Percentiles rank a stretch among this genome's conserved stretches.
Conservation (phyloP, 139 green algal species). For the Zygnema circumcarinatum region DNA sequence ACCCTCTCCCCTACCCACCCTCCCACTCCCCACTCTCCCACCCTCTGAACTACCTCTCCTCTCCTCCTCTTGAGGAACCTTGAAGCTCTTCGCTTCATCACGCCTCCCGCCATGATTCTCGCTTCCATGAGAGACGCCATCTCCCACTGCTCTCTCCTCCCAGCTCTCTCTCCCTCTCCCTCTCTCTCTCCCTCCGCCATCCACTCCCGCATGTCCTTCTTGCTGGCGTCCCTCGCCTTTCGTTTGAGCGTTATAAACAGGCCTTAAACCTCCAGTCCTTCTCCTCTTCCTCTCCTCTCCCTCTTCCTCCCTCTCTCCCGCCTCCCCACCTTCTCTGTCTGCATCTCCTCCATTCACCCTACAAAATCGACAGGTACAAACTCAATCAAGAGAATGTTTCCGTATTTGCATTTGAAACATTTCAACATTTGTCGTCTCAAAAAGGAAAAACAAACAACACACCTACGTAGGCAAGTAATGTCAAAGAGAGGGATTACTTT, state of each 20-base stretch:
- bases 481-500: no score
- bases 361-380: neutral
- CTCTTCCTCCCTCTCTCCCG: neutral
- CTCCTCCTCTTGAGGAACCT: no score
- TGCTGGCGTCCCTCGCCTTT: no score
- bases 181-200: neutral
- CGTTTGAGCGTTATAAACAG: no score
- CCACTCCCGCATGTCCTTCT: no score
- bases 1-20: neutral
- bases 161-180: neutral
- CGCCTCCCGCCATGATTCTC: neutral
- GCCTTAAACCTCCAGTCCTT: neutral
- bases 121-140: no score
- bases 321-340: neutral
- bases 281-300: neutral
- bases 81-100: neutral
- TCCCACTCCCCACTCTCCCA: no score
- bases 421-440: neutral
- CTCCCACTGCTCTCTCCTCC: neutral
- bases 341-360: neutral
- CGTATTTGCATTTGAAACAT: neutral
- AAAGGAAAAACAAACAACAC: neutral
- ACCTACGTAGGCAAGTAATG: no score
- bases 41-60: neutral
- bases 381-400: neutral